Evolutionary conservation across 2,329 filamentous ascomycete genomes (phyloP), one percentile per base, ranked within the genome.

Genomic region (Sphaerostilbella broomeana): DNA sequence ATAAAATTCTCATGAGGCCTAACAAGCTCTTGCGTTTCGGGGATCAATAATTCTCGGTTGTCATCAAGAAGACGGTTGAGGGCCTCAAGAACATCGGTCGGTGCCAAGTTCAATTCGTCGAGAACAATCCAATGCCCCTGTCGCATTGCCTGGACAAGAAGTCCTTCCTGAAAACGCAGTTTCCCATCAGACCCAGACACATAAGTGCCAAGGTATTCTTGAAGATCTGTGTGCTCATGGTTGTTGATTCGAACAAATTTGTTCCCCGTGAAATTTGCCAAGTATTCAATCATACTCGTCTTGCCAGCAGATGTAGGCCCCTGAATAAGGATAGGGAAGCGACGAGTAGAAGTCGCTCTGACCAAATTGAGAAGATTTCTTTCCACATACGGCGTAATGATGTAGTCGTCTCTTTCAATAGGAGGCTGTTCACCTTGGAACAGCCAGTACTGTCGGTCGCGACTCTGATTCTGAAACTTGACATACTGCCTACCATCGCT

Each of bases 231-330:
- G 56, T 98, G 92, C 57, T 99, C 94, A 62, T 99, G 92, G 51
- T 99, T 99, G 65, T 99, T 99, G 69, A 99, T 98, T 44, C 92
- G 80, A 29, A 98, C 88, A 56, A 97, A 98, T 55, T 86, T 92
- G 59, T 99, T 95, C 4, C 94, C 92, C 20, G 88, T 97, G 40
- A 86, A 84, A 55, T 94, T 92, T n/a, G 94, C 90, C 25, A 99
- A 73, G 58, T 95, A 95, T 62, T 97, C 90, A 28, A 98, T 94
- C 92, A 99, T 98, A 62, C 90, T 97, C 0, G 92, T 99, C 64
- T 99, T 99, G 48, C 92, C 92, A 10, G 90, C 86, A 5, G 94
- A 98, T 0, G 92, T 99, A 10, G 94, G 92, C 4, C 92, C 92
- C 61, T 99, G 92, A 15, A 99, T 84, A 8, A 99, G 72, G 34